Evolutionary conservation across 352 stramenopile genomes (phyloP), one percentile per base, ranked within the genome.

Genomic region (Globisporangium spiculum): DNA sequence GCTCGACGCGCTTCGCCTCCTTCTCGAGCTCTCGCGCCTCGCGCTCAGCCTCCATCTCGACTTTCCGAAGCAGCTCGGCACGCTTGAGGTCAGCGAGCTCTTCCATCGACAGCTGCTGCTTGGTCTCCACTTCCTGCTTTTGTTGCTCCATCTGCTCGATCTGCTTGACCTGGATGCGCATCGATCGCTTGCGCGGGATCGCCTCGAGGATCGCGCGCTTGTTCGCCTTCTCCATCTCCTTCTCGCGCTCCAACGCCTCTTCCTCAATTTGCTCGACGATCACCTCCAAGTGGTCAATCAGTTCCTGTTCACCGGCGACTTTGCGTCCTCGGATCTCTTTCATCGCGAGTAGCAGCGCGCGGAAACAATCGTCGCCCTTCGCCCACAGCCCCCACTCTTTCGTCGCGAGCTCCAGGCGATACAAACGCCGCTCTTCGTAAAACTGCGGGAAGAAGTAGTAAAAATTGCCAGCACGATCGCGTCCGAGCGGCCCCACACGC

Each of bases 401-500:
- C 22, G 75, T 85, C 55, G 79, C 70, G 16, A 65, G 32, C 38
- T 88, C 70, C 24, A 90, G 68, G 36, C 83, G 79, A 70, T 96
- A 96, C 53, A 96, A 61, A 56, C 88, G 83, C 6, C 88, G 83
- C 67, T 96, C 88, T 61, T 91, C 80, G 66, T 92, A 96, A 63
- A 96, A 96, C 74, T 96, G 86, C 8, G 88, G 84, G 60, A 93
- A 96, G 70, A 92, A 96, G 60, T 86, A 96, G 68, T 84, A 96
- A 9, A 83, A 57, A 41, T 94, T 93, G 12, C 88, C 88, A 14
- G 75, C 79, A 12, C 88, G 88, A 57, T 96, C 88, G 14, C 82
- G 79, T 18, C 88, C 88, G 9, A 96, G 64, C 3, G 88, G 86
- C 60, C 93, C 84, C 8, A 93, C 75, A 22, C 88, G 80, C 48